These are phyloP conservation scores for Claviceps digitariae DNA, from an alignment of 2,329 filamentous ascomycete genomes.

Conservation along the genomic window DNA sequence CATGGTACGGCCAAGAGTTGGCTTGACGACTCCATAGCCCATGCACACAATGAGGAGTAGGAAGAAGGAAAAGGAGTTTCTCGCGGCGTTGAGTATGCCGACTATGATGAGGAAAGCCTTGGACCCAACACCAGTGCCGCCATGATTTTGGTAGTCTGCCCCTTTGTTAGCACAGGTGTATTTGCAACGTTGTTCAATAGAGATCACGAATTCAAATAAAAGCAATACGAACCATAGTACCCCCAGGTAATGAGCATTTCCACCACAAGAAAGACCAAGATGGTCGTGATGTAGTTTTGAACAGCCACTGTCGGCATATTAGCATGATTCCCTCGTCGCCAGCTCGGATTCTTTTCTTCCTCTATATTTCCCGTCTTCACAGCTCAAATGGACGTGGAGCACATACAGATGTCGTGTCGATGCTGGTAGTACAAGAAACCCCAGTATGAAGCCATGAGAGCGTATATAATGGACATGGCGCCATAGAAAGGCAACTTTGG, in stretches of 20 bases:
- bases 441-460: constrained; percentile 73
- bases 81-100: constrained; percentile 81
- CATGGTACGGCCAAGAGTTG: constrained; percentile 84
- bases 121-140: constrained; percentile 69
- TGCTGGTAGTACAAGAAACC: constrained; percentile 92
- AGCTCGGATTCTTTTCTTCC: neutral
- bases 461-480: constrained; percentile 85
- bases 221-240: constrained; percentile 60
- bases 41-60: constrained; percentile 95
- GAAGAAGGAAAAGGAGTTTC: constrained; percentile 98
- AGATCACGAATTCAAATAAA: neutral
- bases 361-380: neutral
- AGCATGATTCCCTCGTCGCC: neutral
- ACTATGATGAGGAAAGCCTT: constrained; percentile 83
- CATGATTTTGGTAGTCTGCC: constrained; percentile 77
- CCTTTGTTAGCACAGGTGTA: constrained; percentile 18
- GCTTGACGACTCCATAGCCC: constrained; percentile 97
- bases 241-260: constrained; percentile 99
- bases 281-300: constrained; percentile 98
- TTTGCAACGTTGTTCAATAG: neutral
- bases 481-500: constrained; percentile 96
- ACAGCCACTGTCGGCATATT: constrained; percentile 53
- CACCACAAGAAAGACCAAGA: constrained; percentile 81
- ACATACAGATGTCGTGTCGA: constrained; percentile 71
- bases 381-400: neutral